Evolutionary conservation across 495 filamentous ascomycete species (phyloP).

Genomic region (Usnea hakonensis): DNA sequence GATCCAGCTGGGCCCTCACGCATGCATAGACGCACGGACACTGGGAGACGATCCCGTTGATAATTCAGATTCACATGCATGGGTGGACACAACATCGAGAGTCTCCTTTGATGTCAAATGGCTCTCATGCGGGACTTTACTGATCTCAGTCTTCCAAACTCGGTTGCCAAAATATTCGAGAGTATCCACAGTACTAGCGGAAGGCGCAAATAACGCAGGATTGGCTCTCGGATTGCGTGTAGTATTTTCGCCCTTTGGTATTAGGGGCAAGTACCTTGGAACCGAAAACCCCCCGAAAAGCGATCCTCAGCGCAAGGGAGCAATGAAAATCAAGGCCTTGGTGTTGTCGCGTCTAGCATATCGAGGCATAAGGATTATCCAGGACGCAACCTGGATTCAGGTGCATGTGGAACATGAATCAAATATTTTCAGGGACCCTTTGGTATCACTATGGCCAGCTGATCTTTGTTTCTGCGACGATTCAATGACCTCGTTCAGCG

Average conservation of each 20-base stretch:
- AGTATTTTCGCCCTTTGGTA: conserved; percentile 7
- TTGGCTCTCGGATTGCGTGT: neutral
- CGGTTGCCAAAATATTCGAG: neutral
- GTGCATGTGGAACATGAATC: neutral
- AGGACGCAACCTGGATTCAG: neutral
- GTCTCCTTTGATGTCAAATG: conserved; percentile 7
- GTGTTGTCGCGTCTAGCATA: neutral
- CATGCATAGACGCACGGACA: conserved; percentile 5
- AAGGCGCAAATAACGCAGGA: neutral
- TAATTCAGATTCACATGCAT: neutral
- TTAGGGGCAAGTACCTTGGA: neutral
- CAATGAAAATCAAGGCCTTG: neutral
- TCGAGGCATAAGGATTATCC: neutral
- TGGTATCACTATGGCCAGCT: conserved; percentile 36
- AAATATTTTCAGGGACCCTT: neutral
- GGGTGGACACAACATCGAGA: neutral
- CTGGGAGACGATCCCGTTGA: conserved; percentile 3
- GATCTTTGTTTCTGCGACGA: conserved; percentile 38
- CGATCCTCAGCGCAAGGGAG: neutral
- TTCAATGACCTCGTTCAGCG: neutral
- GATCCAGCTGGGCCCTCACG: neutral
- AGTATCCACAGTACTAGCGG: neutral
- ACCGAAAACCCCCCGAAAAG: neutral
- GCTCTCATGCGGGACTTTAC: conserved; percentile 3
- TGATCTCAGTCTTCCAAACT: neutral